Evolutionary conservation across 2,329 filamentous ascomycete genomes (phyloP), one percentile per base, ranked within the genome.

Genomic region (Domatiomyces globalis): DNA sequence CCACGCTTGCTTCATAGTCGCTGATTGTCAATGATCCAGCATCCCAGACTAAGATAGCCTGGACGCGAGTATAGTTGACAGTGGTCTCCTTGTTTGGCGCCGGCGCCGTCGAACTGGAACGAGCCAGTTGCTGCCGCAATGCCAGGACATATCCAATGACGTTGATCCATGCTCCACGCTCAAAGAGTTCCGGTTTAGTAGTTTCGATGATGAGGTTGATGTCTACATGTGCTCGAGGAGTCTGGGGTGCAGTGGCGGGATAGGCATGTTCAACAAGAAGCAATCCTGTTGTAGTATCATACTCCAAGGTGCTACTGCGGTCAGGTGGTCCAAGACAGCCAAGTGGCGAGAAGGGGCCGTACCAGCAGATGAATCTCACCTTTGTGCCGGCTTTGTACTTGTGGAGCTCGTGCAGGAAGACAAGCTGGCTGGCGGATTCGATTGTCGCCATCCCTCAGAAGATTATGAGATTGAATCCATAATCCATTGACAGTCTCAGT

Each of bases 361-460:
- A 95, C 90, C 89, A 95, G 67, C 87, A 89, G 48, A 96, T 69
- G 66, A 96, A 94, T 55, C 90, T 83, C 54, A 95, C 83, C 70
- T 96, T 96, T n/a, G 80, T 78, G 43, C 78, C 78, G 12, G 70
- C 57, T n/a, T 70, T 63, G 47, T 71, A 70, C 48, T 63, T 63
- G 2, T 75, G 70, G 12, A 89, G 69, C 51, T 77, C 71, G 12
- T 77, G 79, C 50, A 90, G 72, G 54, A 87, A 79, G 54, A 82
- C 79, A 43, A 82, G 71, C 53, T 69, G 73, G 19, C 81, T 83
- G 5, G 87, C 77, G 29, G 79, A 39, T 10, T 39, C 33, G 69
- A 39, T 39, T 39, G 33, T 15, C 33, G 33, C 33, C 33, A 39
- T 39, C 8, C 8, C 33, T 39, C 33, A 39, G 33, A 1, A 10